Conservation (phyloP, 2,329 filamentous ascomycete species). For the Phyllachora maydis region DNA sequence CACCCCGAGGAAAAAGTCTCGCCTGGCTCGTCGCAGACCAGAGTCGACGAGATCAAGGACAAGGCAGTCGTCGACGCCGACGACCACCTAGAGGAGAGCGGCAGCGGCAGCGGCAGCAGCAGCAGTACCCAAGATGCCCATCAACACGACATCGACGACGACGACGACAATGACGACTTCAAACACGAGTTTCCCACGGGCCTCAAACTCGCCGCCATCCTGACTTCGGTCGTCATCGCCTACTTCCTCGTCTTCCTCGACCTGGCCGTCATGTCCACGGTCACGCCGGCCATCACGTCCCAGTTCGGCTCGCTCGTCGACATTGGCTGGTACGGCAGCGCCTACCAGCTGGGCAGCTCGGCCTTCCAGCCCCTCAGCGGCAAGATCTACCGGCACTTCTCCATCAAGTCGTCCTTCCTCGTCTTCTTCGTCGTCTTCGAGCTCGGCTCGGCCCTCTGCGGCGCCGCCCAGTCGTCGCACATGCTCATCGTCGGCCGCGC, state of each 20-base stretch:
- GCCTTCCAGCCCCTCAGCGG: conserved; percentile 7
- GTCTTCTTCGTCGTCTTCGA: neutral
- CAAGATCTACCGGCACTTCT: conserved; percentile 6
- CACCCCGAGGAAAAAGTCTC: no score
- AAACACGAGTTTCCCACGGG: conserved; percentile 2
- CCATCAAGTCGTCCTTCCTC: neutral
- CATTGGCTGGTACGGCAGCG: conserved; percentile 7
- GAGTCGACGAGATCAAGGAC: no score
- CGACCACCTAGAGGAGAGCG: no score
- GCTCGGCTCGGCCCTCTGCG: conserved; percentile 2
- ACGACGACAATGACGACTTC: no score
- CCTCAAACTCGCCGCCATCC: conserved; percentile 7
- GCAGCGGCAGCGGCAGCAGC: no score
- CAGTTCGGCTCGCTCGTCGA: conserved; percentile 6
- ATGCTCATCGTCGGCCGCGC: conserved; percentile 3
- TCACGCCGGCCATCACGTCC: conserved; percentile 5
- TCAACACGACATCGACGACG: no score
- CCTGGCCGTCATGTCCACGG: neutral
- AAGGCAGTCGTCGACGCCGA: no score
- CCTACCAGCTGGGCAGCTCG: conserved; percentile 5
- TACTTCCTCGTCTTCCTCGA: neutral
- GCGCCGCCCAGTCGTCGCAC: conserved; percentile 1
- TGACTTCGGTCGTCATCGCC: conserved; percentile 13
- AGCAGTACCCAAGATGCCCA: no score
- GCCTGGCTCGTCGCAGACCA: no score